Evolutionary conservation across 2,329 filamentous ascomycete species (phyloP), one percentile per base, ranked within the genome.

Genomic region (Cadophora gregata): DNA sequence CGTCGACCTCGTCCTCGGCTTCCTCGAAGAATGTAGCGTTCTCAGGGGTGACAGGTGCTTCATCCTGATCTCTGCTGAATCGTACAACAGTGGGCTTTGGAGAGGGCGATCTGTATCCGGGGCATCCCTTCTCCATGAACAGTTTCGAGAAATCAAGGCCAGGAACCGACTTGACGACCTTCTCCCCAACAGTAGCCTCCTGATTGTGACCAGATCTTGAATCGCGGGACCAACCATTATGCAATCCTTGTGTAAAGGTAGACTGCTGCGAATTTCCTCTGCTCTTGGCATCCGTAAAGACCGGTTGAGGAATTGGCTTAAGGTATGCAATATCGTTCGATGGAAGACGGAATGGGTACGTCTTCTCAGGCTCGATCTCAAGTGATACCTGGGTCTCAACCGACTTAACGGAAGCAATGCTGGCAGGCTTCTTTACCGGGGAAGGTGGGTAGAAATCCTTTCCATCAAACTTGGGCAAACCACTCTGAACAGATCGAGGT

Each of bases 391-490:
- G 61, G 31, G 31, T 29, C 12, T 60, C 55, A 38, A n/a, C 31
- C 5, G 45, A 33, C 24, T 48, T 64, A 14, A 29, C 21, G 25
- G 24, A 25, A n/a, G 62, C 45, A 42, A 56, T 33, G 58, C 33
- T 53, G n/a, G 36, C 62, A 38, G 38, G 50, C 27, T 77, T 72
- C 73, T 84, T 85, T 68, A 77, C 75, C 0, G 85, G 85, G 0
- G 86, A 88, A 3, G 85, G 78, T 33, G 84, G 85, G 68, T 88
- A 89, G 71, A 89, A 89, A 74, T 89, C 82, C 74, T 87, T 88
- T 27, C 88, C 87, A 70, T 90, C 87, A 71, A 87, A 90, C 75
- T 87, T 89, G 38, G 87, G 87, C 48, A 89, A 78, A 1, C 86
- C 71, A 38, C 79, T 81, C 59, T 83, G 80, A 14, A 81, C 80